A percentile compares a stretch with the other conserved stretches of the same genome.
Conservation (phyloP, 139 green algal species). For the Closterium sp. region DNA sequence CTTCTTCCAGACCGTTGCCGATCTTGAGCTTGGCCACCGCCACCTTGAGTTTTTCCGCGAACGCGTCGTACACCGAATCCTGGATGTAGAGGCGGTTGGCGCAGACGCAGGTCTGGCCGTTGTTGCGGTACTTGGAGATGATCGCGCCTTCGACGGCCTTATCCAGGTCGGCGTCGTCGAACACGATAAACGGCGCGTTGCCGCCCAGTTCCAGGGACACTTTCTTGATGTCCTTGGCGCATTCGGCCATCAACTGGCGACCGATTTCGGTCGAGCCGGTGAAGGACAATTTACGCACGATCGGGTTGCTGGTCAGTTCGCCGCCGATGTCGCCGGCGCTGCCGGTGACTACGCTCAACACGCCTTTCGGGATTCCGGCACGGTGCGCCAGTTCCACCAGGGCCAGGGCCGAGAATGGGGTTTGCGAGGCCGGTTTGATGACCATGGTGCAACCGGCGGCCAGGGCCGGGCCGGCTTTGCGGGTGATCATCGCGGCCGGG, state of each 20-base stretch:
- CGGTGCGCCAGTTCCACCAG: constrained; percentile 81
- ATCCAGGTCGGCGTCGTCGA: constrained; percentile 89
- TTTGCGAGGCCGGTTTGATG: constrained; percentile 89
- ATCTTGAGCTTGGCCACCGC: constrained; percentile 66
- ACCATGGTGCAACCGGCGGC: constrained; percentile 92
- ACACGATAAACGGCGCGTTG: constrained; percentile 95
- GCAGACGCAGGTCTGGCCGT: constrained; percentile 95
- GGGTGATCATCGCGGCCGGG: constrained; percentile 90
- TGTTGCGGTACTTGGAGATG: constrained; percentile 82
- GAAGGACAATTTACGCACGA: constrained; percentile 78
- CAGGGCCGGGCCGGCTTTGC: constrained; percentile 93
- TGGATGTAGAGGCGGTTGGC: constrained; percentile 87
- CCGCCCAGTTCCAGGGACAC: constrained; percentile 88
- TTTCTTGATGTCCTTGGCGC: constrained; percentile 80
- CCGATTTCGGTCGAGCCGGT: constrained; percentile 89
- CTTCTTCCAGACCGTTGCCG: constrained; percentile 70
- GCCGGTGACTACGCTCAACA: no score
- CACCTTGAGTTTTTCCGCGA: constrained; percentile 51
- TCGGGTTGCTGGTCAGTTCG: no score
- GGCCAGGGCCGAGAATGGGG: constrained; percentile 78
- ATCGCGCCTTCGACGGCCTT: constrained; percentile 57
- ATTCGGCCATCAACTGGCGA: constrained; percentile 70
- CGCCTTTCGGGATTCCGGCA: constrained; percentile 84
- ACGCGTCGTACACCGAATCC: constrained; percentile 58
- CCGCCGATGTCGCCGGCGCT: no score